phyloP scores from a whole-genome alignment of 75 land plant species.

The Selaginella tamariscina region DNA sequence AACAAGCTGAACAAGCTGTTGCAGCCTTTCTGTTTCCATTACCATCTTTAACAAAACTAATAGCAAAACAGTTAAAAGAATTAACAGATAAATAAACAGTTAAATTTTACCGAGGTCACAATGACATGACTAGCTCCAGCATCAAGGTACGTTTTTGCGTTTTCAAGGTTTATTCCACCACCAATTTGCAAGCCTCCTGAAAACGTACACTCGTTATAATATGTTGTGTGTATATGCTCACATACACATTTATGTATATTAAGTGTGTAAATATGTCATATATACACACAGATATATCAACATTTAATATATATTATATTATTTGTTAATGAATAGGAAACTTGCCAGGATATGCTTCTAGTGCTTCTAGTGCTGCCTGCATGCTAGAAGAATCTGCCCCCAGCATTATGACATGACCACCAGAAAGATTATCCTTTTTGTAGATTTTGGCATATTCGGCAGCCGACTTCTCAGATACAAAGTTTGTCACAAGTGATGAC shows the following conservation, averaged over 20 bases:
- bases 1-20: slow-evolving; percentile 40
- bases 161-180: slow-evolving; percentile 68
- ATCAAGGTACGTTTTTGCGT: slow-evolving; percentile 58
- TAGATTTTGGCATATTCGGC: slow-evolving; percentile 78
- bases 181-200: slow-evolving; percentile 93
- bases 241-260: background rate
- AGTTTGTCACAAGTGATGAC: slow-evolving; percentile 60
- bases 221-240: background rate
- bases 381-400: slow-evolving; percentile 77
- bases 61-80: slow-evolving; percentile 21
- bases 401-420: slow-evolving; percentile 95
- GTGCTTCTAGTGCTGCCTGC: slow-evolving; percentile 63
- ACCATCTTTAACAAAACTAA: slow-evolving; percentile 79
- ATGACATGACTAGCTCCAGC: slow-evolving; percentile 97
- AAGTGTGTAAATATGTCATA: background rate
- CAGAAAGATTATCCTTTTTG: slow-evolving; percentile 55
- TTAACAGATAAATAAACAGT: too few relatives aligned
- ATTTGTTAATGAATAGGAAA: too few relatives aligned
- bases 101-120: slow-evolving; percentile 72
- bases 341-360: slow-evolving; percentile 73
- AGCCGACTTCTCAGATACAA: slow-evolving; percentile 73
- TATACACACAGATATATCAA: too few relatives aligned
- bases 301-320: too few relatives aligned
- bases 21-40: slow-evolving; percentile 57
- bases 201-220: background rate